Evolutionary conservation across 2,329 filamentous ascomycete species (phyloP), one percentile per base, ranked within the genome.

Genomic region (Colletotrichum godetiae): DNA sequence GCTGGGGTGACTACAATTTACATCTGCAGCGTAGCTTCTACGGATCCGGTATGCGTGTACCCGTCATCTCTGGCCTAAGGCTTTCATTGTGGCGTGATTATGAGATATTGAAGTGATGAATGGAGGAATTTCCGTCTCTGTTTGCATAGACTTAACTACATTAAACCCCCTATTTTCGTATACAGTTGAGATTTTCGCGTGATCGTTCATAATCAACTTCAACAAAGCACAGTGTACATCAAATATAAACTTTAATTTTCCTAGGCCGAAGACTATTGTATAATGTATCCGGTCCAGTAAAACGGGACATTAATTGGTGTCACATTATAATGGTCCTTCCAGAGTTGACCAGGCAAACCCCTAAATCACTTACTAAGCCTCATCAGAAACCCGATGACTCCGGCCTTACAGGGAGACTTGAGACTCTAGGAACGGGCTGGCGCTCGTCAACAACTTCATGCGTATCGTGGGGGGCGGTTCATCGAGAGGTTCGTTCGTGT

Each of bases 401-500:
- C 62, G 11, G 31, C 8, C 19, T 8, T 27, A 10, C 31, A n/a
- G 13, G 37, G 19, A 55, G n/a, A 2, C 3, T 35, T 52, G 29
- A 57, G 19, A 29, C 42, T 65, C 8, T 5, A 59, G 53, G 31
- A 37, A 59, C 27, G 5, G 22, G 53, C 8, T 31, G 37, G 35
- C 31, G 13, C 8, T 52, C 19, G 12, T 10, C 22, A 27, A 37
- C n/a, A 46, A n/a, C 6, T 12, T 35, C 22, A 58, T 53, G 42
- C 55, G 13, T 10, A 66, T 22, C 4, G 31, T 52, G 42, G 55
- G 61, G 67, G 53, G 55, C 61, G 33, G 35, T 19, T 19, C 7
- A 19, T 42, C 15, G 12, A 24, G 4, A 8, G 22, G 33, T 19
- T 19, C 37, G 5, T 42, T 60, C 13, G 35, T 42, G 4, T 42